Conservation (phyloP, 352 stramenopile species). For the Globisporangium paddicum region DNA sequence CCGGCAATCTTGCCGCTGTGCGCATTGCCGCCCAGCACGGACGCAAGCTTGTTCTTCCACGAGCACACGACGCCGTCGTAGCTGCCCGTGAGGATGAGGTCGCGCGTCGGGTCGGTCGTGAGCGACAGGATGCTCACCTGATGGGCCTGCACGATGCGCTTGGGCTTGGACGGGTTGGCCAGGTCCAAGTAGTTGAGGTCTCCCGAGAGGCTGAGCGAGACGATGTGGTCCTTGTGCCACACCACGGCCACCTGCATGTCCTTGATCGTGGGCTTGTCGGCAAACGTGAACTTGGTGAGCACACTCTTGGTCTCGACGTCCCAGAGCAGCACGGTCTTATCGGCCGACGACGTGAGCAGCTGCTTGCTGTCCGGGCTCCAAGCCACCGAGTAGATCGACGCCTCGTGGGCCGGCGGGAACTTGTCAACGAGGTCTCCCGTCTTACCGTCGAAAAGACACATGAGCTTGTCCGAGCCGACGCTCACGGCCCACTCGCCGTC, state of each 20-base stretch:
- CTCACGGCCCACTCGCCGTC: constrained; percentile 89
- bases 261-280: constrained; percentile 60
- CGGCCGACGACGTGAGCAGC: constrained; percentile 93
- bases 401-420: constrained; percentile 78
- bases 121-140: constrained; percentile 90
- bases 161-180: constrained; percentile 56
- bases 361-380: constrained; percentile 90
- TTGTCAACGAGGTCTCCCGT: constrained; percentile 79
- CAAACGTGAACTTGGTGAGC: constrained; percentile 78
- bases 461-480: constrained; percentile 93
- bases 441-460: constrained; percentile 95
- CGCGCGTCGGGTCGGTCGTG: constrained; percentile 60
- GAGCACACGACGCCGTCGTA: constrained; percentile 93
- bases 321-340: constrained; percentile 96
- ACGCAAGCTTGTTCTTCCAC: constrained; percentile 74
- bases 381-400: constrained; percentile 94
- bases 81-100: constrained; percentile 89
- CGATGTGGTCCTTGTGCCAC: constrained; percentile 72
- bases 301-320: constrained; percentile 72
- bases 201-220: constrained; percentile 82
- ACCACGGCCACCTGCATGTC: constrained; percentile 80
- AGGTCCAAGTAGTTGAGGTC: constrained; percentile 81
- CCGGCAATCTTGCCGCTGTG: constrained; percentile 81
- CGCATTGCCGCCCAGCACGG: constrained; percentile 28
- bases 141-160: constrained; percentile 86